Conservation (phyloP, 2,329 filamentous ascomycete species). For the Bimuria novae-zelandiae region DNA sequence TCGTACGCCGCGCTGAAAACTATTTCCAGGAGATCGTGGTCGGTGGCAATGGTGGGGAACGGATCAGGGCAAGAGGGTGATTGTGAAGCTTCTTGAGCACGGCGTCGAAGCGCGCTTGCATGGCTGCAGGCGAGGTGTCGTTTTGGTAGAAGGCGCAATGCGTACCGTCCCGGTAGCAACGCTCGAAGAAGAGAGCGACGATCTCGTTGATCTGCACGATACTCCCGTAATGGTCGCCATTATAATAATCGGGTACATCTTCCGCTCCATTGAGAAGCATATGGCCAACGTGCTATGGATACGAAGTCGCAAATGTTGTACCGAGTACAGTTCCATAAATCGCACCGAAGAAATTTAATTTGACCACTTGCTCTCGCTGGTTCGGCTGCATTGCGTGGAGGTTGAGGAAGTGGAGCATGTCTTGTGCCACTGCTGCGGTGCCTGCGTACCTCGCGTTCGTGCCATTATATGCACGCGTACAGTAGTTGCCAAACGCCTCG, state of each 20-base stretch:
- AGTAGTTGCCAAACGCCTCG: background rate
- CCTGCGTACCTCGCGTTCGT: background rate
- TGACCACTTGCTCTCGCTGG: background rate
- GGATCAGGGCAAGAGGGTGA: too few species aligned
- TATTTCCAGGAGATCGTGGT: too few species aligned
- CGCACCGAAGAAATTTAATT: background rate
- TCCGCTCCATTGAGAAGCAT: background rate
- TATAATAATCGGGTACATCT: background rate
- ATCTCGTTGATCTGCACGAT: too few species aligned
- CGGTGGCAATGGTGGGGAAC: too few species aligned
- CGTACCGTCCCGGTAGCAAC: too few species aligned
- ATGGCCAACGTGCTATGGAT: background rate
- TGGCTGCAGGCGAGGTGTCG: too few species aligned
- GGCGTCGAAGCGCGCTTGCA: too few species aligned
- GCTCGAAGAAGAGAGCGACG: too few species aligned
- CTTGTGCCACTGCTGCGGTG: background rate
- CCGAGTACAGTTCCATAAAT: background rate
- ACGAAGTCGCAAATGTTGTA: background rate
- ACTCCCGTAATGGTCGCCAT: too few species aligned
- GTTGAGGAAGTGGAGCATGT: background rate
- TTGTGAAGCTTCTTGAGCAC: too few species aligned
- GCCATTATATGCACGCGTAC: background rate
- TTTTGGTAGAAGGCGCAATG: too few species aligned
- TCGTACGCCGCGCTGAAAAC: too few species aligned
- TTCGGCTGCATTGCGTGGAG: background rate